phyloP scores from a whole-genome alignment of 139 green algal genomes.

The Auxenochlorella pyrenoidosa region DNA sequence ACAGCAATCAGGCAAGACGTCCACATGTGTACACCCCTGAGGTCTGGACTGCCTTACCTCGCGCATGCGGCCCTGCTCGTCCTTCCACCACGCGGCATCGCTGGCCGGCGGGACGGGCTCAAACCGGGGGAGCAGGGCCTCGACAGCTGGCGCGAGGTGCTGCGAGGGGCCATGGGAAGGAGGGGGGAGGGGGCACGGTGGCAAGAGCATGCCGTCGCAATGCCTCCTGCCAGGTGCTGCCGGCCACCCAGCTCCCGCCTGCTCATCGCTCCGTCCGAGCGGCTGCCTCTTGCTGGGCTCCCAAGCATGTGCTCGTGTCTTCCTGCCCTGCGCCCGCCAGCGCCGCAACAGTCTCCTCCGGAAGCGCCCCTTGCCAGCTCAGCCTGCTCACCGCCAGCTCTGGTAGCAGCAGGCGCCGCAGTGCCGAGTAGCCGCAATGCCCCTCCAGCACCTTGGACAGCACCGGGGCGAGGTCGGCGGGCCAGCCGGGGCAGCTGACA shows the following conservation, averaged over 20 bases:
- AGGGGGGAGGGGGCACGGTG: neutral
- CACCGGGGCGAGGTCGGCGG: neutral
- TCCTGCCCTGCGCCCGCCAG: too few relatives aligned
- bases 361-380: too few relatives aligned
- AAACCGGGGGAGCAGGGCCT: too few relatives aligned
- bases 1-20: too few relatives aligned
- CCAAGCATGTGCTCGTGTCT: too few relatives aligned
- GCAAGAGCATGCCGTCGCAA: neutral
- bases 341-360: too few relatives aligned
- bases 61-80: neutral
- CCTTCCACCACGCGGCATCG: neutral
- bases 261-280: too few relatives aligned
- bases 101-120: neutral
- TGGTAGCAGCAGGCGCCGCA: neutral
- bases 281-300: too few relatives aligned
- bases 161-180: too few relatives aligned
- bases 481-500: neutral
- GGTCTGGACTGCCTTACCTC: neutral
- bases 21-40: neutral
- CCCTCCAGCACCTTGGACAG: neutral
- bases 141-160: too few relatives aligned
- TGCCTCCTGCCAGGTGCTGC: too few relatives aligned
- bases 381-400: neutral
- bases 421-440: neutral
- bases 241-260: too few relatives aligned